Evolutionary conservation across 1,284 basidiomycete genomes (phyloP), one percentile per base, ranked within the genome.

Genomic region (Dichomitus squalens): DNA sequence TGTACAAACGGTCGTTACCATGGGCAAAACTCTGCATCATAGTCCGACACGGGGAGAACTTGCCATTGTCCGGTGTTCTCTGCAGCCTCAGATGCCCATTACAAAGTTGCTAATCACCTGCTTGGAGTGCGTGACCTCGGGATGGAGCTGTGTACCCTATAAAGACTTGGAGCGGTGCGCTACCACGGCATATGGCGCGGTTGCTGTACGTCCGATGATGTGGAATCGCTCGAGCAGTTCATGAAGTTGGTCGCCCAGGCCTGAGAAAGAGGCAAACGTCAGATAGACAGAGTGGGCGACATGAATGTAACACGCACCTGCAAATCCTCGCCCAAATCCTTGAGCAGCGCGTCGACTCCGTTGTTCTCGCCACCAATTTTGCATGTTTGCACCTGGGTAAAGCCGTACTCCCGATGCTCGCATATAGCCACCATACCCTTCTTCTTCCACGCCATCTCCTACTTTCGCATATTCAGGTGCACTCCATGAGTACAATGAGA

Each of bases 61-160:
- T 57, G 92, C 94, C 97, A 99, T 99, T 35, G 94, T 98, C 97
- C 97, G 99, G 68, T 92, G 87, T 25, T 83, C 75, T 64, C 77
- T 80, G 75, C 95, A 96, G 52, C 82, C 81, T 73, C 96, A 98
- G 55, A 99, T 92, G 66, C 87, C 83, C 47, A 90, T 74, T 47
- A 98, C 86, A 72, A 99, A 99, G 34, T 86, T 84, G 38, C 87
- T 87, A 63, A 99, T 95, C 54, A 99, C 87, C 73, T 95, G 87
- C 12, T 88, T 88, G 20, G 92, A 93, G 74, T 99, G 96, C 0
- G 97, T 98, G 18, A 99, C 97, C 74, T 99, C 97, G 2, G 97
- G 95, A 74, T 99, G 97, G 81, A 99, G 99, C 72, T 99, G 96
- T 50, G 99, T 96, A 36, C 97, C 97, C 68, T 93, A 99, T 72